A percentile compares a stretch with the other conserved stretches of the same genome.
phyloP scores from a whole-genome alignment of 805 yeast genomes.

The Starmerella roubikii region DNA sequence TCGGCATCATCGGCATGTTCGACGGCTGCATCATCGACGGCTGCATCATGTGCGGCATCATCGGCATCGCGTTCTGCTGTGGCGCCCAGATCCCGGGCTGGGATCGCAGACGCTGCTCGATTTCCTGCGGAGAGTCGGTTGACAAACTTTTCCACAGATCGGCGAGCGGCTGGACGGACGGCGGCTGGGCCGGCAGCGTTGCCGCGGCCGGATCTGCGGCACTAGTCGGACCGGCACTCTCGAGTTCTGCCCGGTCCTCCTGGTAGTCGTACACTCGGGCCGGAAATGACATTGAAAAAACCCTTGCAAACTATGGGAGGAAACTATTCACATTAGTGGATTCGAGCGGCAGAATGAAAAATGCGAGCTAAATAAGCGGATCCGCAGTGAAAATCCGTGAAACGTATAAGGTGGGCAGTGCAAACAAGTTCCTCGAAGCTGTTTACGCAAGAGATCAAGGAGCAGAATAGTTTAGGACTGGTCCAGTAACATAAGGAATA shows the following conservation, averaged over 20 bases:
- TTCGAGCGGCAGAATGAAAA: too few species aligned
- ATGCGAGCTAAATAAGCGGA: too few species aligned
- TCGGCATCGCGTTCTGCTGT: background rate
- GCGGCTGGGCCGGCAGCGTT: background rate
- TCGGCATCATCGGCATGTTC: slow-evolving; percentile 2
- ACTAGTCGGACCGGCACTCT: slow-evolving; percentile 4
- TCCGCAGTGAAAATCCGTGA: too few species aligned
- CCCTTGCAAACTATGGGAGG: too few species aligned
- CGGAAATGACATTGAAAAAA: too few species aligned
- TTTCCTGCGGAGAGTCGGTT: slow-evolving; percentile 7
- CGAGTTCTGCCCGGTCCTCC: slow-evolving; percentile 16
- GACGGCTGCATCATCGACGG: background rate
- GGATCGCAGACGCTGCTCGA: slow-evolving; percentile 10
- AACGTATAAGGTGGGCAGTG: too few species aligned
- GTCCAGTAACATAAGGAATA: too few species aligned
- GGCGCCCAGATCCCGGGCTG: slow-evolving; percentile 1
- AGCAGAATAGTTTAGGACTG: too few species aligned
- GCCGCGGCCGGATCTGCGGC: background rate
- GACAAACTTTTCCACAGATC: slow-evolving; percentile 14
- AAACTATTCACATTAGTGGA: too few species aligned
- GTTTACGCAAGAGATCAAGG: too few species aligned
- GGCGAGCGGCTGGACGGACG: slow-evolving; percentile 14
- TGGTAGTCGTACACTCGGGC: slow-evolving; percentile 16
- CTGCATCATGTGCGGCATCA: slow-evolving; percentile 1
- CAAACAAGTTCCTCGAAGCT: too few species aligned